Evolutionary conservation across 2,329 filamentous ascomycete species (phyloP), one percentile per base, ranked within the genome.

Genomic region (Aureobasidium sp.): DNA sequence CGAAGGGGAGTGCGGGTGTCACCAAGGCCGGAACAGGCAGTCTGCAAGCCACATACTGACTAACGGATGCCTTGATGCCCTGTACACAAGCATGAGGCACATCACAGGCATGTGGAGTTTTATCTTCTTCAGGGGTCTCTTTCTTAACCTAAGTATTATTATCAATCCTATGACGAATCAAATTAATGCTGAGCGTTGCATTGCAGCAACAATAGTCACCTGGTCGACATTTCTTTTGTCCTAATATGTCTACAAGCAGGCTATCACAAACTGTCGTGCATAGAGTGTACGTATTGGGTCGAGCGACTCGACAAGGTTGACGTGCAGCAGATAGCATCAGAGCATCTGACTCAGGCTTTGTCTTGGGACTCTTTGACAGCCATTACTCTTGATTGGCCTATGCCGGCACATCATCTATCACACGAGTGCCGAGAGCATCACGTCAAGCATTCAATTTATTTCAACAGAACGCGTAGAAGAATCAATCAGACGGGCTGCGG

Each of bases 251-350:
- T 37, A 43, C 13, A 43, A 43, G 41, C 26, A 29, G 36, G 15
- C 36, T 41, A 55, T 55, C 36, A 55, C 13, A 32, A 55, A 37
- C 51, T 39, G 36, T 41, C 51, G 15, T 55, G 51, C 51, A 52
- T 52, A 15, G 26, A 48, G 34, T 7, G 12, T 39, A 39, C 50
- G 50, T 37, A 52, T 52, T 20, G 32, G 51, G 51, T 43, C 51
- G 37, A 55, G 51, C 51, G 15, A 17, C 8, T 32, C 24, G 36
- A 43, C 36, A 32, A 15, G 26, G 15, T 55, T 43, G 51, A 55
- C 51, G 10, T 55, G 51, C 51, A 55, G 36, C 6, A 26, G 26
- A n/a, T 32, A 26, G 41, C 51, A 1, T 27, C 20, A 43, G 24
- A 55, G 26, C 6, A n/a, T 20, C 51, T 55, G 51, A 55, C 51